A percentile compares a stretch with the other conserved stretches of the same genome.
These are phyloP conservation scores for Eimeria zaria DNA, from an alignment of 169 alveolate species.

Conservation along the genomic window DNA sequence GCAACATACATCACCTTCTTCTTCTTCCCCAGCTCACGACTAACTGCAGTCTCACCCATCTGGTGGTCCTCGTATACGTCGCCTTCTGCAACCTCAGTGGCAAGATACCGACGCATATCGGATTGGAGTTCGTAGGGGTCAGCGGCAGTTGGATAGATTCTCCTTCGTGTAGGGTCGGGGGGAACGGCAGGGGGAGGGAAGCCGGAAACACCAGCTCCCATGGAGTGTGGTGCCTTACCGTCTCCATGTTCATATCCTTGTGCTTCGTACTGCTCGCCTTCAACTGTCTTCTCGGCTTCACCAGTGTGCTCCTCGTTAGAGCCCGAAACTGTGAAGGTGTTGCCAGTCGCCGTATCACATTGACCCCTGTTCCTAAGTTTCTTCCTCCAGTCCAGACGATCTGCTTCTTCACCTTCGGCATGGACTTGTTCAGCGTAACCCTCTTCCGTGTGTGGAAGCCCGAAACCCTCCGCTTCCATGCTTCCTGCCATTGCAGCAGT, in stretches of 20 bases:
- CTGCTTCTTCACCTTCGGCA: background rate
- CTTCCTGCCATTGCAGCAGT: conserved; percentile 10
- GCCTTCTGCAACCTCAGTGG: conserved; percentile 17
- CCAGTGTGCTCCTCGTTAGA: background rate
- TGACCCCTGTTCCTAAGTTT: conserved; percentile 55
- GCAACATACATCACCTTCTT: conserved; percentile 8
- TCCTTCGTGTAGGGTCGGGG: background rate
- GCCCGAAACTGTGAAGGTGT: conserved; percentile 23
- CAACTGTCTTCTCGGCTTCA: conserved; percentile 9
- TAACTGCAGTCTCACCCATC: conserved; percentile 5
- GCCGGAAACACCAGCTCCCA: background rate
- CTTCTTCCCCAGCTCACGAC: conserved; percentile 53
- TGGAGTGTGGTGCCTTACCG: conserved; percentile 1
- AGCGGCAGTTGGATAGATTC: background rate
- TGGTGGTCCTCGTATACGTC: background rate
- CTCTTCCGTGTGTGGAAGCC: conserved; percentile 15
- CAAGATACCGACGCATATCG: conserved; percentile 31
- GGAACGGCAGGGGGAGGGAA: conserved; percentile 21
- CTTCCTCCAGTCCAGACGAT: background rate
- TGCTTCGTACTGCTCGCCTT: background rate
- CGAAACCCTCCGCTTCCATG: conserved; percentile 52
- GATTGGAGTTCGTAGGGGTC: background rate
- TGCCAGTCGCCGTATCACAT: conserved; percentile 9
- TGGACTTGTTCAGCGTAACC: background rate
- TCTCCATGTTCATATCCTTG: background rate